Base-by-base conservation (phyloP, 805 yeast species). In the Myxozyma nipponensis region DNA sequence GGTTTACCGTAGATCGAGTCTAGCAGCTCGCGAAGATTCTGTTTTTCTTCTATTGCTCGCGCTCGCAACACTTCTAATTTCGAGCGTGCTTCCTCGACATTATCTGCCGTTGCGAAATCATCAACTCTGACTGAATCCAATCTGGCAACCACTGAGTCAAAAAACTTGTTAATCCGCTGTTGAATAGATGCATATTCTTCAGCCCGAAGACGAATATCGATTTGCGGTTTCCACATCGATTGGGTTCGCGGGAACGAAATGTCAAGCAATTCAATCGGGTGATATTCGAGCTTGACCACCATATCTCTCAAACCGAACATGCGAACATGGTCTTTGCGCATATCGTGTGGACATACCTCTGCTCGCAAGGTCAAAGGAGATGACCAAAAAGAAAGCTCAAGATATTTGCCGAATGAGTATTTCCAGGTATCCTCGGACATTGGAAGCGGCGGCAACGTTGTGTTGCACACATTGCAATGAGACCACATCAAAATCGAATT, bases 381-480 rank as follows among this genome's bases (percentile, higher is more conserved):
- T 48, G 84, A 78, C 86, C 95, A 88, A 64, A 90, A 90, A 26
- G 84, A 73, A 21, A 90, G 71, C 69, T 93, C 98, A 22, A 93
- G 71, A 64, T 86, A 93, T 63, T 95, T 95, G 0, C 98, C 98
- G 67, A 93, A 83, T 0, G 98, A 91, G 57, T 82, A 83, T 62
- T 83, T 88, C 83, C 95, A 90, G 0, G 97, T 82, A 36, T 82
- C 82, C 43, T 88, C 91, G 60, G 86, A 84, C 83, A 95, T 80
- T 18, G 86, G 86, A 13, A 83, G 69, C 4, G 84, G 81, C 0
- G 96, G 93, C 2, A 95, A 82, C 0, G 83, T 73, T 34, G 75
- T 77, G 13, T 81, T 78, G 66, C 99, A 93, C 44, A 73, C 75
- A 50, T 84, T 86, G 66, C 99, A 93, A 58, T 77, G 81, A 64